Conservation (phyloP, 1,284 basidiomycete genomes). For the Leccinum angustisporum region DNA sequence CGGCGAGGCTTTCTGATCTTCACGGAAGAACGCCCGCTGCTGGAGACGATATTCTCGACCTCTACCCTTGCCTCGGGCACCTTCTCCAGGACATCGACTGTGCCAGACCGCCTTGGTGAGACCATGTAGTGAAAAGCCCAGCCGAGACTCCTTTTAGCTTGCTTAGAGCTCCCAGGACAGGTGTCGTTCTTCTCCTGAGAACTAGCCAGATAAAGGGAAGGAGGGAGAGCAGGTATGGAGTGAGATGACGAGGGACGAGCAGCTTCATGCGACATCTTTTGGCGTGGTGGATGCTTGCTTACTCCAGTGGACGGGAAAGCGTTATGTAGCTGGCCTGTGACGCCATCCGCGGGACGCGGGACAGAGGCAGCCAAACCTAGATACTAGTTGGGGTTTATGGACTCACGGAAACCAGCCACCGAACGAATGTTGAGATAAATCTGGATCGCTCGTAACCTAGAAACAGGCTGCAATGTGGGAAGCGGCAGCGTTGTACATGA, state of each 20-base stretch:
- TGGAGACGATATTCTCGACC: slow-evolving; percentile 1
- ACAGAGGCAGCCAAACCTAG: background rate
- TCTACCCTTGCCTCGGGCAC: slow-evolving; percentile 2
- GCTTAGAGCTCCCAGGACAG: background rate
- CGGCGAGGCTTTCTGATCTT: background rate
- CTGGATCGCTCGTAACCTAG: slow-evolving; percentile 15
- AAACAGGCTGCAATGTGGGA: slow-evolving; percentile 15
- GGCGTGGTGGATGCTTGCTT: background rate
- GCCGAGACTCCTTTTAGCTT: slow-evolving; percentile 2
- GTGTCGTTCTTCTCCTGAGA: background rate
- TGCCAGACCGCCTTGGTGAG: slow-evolving; percentile 1
- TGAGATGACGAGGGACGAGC: slow-evolving; percentile 8
- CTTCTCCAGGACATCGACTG: slow-evolving; percentile 1
- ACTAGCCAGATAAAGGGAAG: slow-evolving; percentile 13
- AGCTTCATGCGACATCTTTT: slow-evolving; percentile 15
- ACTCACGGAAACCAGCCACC: slow-evolving; percentile 6
- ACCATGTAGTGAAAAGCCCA: slow-evolving; percentile 15
- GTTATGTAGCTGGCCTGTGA: slow-evolving; percentile 1
- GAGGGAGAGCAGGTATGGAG: slow-evolving; percentile 17
- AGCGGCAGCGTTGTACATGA: slow-evolving; percentile 1
- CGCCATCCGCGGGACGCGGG: slow-evolving; percentile 4
- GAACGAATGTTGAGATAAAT: slow-evolving; percentile 1
- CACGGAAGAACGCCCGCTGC: background rate
- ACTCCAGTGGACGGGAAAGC: slow-evolving; percentile 1
- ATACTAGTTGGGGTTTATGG: slow-evolving; percentile 1